A percentile compares a stretch with the other conserved stretches of the same genome.
phyloP scores from a whole-genome alignment of 495 filamentous ascomycete genomes.

The Neurospora cerealis region DNA sequence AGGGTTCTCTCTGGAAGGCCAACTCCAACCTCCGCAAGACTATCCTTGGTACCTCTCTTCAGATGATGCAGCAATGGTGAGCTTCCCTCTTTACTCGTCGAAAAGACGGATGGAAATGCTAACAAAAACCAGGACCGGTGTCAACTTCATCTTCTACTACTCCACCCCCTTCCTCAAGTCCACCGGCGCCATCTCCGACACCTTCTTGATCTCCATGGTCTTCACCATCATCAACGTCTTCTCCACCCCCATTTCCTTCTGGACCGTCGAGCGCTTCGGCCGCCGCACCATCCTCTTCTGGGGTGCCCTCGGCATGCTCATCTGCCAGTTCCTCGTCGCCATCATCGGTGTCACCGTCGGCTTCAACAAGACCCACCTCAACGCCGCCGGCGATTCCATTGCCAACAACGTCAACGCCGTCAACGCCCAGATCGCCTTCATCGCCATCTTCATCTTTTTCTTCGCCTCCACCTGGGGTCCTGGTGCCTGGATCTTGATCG shows the following conservation, averaged over 20 bases:
- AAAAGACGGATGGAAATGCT: too few species aligned
- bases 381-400: conserved; percentile 10
- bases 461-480: conserved; percentile 78
- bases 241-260: conserved; percentile 77
- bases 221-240: conserved; percentile 78
- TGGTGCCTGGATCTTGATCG: conserved; percentile 73
- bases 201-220: conserved; percentile 72
- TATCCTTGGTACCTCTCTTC: conserved; percentile 61
- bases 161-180: conserved; percentile 70
- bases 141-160: conserved; percentile 94
- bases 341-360: conserved; percentile 58
- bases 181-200: conserved; percentile 57
- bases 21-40: conserved; percentile 60
- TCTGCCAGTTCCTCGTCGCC: conserved; percentile 79
- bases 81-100: background rate
- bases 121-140: conserved; percentile 44
- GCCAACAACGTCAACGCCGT: conserved; percentile 51
- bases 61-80: conserved; percentile 65
- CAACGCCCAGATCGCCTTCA: conserved; percentile 60
- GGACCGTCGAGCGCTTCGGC: conserved; percentile 68
- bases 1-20: conserved; percentile 44
- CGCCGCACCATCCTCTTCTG: conserved; percentile 75
- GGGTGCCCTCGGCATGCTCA: conserved; percentile 68
- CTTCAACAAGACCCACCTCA: conserved; percentile 26
- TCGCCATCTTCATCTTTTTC: conserved; percentile 78